Conservation (phyloP, 2,329 filamentous ascomycete genomes). For the Xylariaceae sp. region DNA sequence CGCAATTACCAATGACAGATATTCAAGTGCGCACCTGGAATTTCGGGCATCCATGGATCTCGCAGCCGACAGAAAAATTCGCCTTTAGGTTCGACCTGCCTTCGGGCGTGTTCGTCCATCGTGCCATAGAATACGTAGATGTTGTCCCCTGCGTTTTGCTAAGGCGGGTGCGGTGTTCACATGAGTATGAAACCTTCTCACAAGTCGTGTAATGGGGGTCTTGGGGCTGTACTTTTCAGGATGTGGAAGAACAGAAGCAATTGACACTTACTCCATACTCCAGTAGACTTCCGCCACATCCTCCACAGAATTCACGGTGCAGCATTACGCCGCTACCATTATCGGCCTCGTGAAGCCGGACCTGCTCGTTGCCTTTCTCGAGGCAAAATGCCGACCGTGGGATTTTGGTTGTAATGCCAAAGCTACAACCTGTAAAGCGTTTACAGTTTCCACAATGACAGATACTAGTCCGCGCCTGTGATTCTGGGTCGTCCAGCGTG, state of each 20-base stretch:
- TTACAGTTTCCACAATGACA: conserved; percentile 55
- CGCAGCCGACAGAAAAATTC: conserved; percentile 30
- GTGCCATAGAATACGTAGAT: conserved; percentile 32
- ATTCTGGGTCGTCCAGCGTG: conserved; percentile 38
- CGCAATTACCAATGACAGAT: neutral
- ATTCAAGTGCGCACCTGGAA: conserved; percentile 15
- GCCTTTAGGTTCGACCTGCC: conserved; percentile 30
- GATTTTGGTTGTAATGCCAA: conserved; percentile 51
- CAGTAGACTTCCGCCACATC: conserved; percentile 49
- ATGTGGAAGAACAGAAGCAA: neutral
- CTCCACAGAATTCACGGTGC: conserved; percentile 51
- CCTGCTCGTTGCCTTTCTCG: conserved; percentile 30
- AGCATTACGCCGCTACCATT: conserved; percentile 47
- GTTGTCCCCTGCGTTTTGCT: conserved; percentile 28
- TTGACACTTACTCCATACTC: conserved; percentile 51
- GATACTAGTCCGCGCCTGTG: conserved; percentile 47
- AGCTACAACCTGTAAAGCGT: conserved; percentile 51
- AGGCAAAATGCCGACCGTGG: conserved; percentile 42
- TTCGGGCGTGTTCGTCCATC: conserved; percentile 27
- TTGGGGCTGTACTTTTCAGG: too few relatives aligned
- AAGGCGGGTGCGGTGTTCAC: too few relatives aligned
- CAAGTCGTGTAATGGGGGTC: neutral
- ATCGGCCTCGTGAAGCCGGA: conserved; percentile 46
- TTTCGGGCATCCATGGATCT: conserved; percentile 30
- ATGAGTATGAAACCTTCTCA: neutral